These are phyloP conservation scores for Cadophora sp. DNA, from an alignment of 2,329 filamentous ascomycete genomes.

Conservation along the genomic window DNA sequence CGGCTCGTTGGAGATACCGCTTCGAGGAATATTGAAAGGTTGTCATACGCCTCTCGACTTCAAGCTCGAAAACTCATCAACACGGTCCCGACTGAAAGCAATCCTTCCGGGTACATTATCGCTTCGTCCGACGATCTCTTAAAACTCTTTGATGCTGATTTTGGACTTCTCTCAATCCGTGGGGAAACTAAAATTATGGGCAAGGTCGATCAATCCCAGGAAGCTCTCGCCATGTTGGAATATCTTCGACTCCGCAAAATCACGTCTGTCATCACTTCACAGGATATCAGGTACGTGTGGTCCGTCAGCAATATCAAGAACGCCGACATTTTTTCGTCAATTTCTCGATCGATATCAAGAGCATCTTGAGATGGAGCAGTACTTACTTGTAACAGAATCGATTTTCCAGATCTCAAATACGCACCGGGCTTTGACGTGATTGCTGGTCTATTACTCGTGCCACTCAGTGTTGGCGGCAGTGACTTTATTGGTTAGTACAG, in stretches of 20 bases:
- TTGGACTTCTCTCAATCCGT: conserved; percentile 81
- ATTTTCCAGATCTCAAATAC: conserved; percentile 85
- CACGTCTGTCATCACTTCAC: conserved; percentile 77
- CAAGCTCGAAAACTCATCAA: conserved; percentile 90
- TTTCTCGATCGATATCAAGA: neutral
- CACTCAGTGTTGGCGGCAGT: conserved; percentile 73
- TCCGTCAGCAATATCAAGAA: too few relatives aligned
- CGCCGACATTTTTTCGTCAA: too few relatives aligned
- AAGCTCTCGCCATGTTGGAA: conserved; percentile 83
- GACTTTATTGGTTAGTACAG: conserved; percentile 70
- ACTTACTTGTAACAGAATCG: conserved; percentile 50
- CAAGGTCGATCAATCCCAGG: conserved; percentile 75
- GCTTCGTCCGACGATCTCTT: conserved; percentile 87
- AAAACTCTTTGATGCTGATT: conserved; percentile 86
- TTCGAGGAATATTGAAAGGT: conserved; percentile 83
- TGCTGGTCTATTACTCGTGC: conserved; percentile 82
- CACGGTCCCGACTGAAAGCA: conserved; percentile 79
- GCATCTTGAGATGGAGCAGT: neutral
- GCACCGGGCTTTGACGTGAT: conserved; percentile 79
- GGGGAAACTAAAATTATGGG: conserved; percentile 92
- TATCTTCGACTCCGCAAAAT: conserved; percentile 80
- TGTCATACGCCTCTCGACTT: conserved; percentile 84
- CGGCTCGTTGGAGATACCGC: conserved; percentile 85
- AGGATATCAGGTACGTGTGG: conserved; percentile 61
- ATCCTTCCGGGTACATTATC: conserved; percentile 88